These are phyloP conservation scores for Monosporascus sp. DNA, from an alignment of 2,329 filamentous ascomycete genomes.

Conservation along the genomic window DNA sequence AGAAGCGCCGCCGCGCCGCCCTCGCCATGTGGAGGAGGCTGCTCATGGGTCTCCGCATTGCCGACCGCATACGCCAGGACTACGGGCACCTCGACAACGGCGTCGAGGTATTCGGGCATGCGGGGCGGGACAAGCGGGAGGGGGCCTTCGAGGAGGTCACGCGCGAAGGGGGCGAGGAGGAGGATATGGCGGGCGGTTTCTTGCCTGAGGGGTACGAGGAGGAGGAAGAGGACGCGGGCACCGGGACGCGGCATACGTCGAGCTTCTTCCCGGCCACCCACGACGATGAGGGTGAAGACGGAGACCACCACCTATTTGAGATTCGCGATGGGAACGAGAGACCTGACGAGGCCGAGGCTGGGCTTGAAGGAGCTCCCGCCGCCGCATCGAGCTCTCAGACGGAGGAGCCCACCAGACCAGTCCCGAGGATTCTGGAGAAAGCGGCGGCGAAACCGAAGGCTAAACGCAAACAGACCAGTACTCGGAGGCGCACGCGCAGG, in stretches of 20 bases:
- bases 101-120: constrained; percentile 51
- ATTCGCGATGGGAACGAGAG: neutral
- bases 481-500: constrained; percentile 1
- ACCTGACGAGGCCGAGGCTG: neutral
- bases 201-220: constrained; percentile 51
- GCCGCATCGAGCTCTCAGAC: neutral
- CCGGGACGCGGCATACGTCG: constrained; percentile 28
- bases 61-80: constrained; percentile 68
- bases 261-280: constrained; percentile 42
- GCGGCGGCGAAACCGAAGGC: constrained; percentile 7
- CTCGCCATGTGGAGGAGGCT: constrained; percentile 81
- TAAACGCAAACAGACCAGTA: constrained; percentile 4
- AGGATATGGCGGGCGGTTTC: constrained; percentile 56
- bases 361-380: neutral
- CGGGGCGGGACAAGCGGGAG: constrained; percentile 22
- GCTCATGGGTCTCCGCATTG: constrained; percentile 76
- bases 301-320: neutral
- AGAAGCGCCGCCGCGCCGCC: constrained; percentile 70
- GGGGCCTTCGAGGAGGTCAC: constrained; percentile 11
- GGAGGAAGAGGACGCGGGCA: constrained; percentile 31
- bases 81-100: constrained; percentile 60
- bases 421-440: neutral
- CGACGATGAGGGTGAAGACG: constrained; percentile 33
- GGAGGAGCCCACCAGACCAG: neutral
- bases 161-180: constrained; percentile 27